These are phyloP conservation scores for Sambucus nigra DNA, from an alignment of 129 eudicot genomes.

Conservation along the genomic window DNA sequence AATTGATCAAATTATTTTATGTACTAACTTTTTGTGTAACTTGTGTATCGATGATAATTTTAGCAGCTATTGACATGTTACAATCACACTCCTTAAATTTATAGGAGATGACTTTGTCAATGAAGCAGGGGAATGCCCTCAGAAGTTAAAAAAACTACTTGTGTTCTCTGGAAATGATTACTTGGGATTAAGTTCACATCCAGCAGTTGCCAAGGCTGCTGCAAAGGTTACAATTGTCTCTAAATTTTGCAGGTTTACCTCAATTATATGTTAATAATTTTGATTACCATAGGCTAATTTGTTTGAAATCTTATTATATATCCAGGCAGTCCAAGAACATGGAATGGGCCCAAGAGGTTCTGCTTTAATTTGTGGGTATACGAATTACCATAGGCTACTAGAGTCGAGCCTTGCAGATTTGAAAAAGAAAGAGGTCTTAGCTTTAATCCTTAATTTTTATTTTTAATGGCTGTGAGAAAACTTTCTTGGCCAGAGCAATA, in stretches of 20 bases:
- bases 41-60: too few species aligned
- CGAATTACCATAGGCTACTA: conserved; percentile 66
- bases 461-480: not conserved
- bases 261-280: conserved; percentile 1
- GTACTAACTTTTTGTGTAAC: too few species aligned
- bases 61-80: not conserved
- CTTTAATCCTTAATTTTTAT: conserved; percentile 1
- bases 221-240: conserved; percentile 36
- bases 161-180: conserved; percentile 97
- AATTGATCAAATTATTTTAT: too few species aligned
- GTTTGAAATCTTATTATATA: not conserved
- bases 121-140: conserved; percentile 19
- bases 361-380: conserved; percentile 90
- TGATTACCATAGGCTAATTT: not conserved
- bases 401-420: conserved; percentile 75
- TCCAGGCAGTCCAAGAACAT: conserved; percentile 72
- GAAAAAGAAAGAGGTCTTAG: conserved; percentile 79
- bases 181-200: conserved; percentile 90
- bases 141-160: conserved; percentile 47
- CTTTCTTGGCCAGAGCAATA: not conserved
- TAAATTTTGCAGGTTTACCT: not conserved
- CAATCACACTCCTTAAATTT: not conserved
- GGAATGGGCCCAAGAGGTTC: conserved; percentile 99
- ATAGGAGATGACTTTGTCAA: conserved; percentile 48
- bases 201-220: conserved; percentile 67